phyloP scores from a whole-genome alignment of 176 grass and related monocot species.

The Carex pumila region DNA sequence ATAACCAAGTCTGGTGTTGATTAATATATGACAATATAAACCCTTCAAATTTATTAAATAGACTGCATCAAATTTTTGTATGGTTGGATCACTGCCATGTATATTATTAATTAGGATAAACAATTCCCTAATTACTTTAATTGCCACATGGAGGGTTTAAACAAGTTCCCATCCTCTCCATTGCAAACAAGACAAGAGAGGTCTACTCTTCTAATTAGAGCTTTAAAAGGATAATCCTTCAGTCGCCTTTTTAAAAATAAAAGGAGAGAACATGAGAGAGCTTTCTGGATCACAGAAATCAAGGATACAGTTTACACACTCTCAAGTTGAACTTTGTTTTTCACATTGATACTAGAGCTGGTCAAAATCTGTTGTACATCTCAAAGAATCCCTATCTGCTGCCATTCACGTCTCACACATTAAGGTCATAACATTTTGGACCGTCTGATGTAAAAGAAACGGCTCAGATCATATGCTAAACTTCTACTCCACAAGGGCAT shows the following conservation, averaged over 20 bases:
- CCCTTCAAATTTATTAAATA: conserved; percentile 1
- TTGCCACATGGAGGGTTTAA: neutral
- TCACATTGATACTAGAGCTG: conserved; percentile 25
- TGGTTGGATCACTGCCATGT: neutral
- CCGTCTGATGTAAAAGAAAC: neutral
- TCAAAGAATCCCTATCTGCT: neutral
- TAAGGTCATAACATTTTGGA: neutral
- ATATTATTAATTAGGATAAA: conserved; percentile 2
- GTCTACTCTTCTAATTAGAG: neutral
- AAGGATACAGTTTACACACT: neutral
- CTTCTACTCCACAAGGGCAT: too few relatives aligned
- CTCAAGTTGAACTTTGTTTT: conserved; percentile 49
- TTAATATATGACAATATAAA: neutral
- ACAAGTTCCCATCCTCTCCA: neutral
- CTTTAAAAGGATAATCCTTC: neutral
- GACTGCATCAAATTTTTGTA: neutral
- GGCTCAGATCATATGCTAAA: neutral
- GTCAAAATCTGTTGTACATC: conserved; percentile 9
- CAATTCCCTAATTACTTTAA: conserved; percentile 14
- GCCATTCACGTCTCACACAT: neutral
- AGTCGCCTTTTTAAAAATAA: neutral
- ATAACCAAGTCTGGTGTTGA: neutral
- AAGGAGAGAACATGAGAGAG: neutral
- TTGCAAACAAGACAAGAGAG: neutral
- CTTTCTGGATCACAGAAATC: neutral